Evolutionary conservation across 306 rosid species (phyloP), one percentile per base, ranked within the genome.

Genomic region (Adenanthera pavonina): DNA sequence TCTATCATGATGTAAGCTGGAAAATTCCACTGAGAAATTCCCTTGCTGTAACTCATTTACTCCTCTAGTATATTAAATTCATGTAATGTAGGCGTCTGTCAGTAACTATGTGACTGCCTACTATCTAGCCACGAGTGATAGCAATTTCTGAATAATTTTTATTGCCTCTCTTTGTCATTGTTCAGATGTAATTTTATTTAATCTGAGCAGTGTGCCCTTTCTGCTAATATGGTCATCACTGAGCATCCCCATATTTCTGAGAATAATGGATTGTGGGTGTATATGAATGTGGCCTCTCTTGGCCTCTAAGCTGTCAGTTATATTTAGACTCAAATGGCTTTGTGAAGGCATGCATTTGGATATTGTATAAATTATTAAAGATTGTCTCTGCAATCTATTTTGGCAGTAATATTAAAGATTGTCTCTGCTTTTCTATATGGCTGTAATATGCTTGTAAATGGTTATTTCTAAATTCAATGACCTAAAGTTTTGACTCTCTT

Each of bases 91-190:
- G 47, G 73, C 34, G 51, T 47, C 53, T 54, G 72, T 80, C 41
- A 62, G 54, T 35, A 76, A 46, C 62, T 25, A 70, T 76, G 82
- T 74, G 11, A 53, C 56, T 38, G 44, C 68, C 40, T 80, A 52
- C 69, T 52, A 76, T 41, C 71, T 69, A 20, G 33, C 68, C 19
- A 49, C 52, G 25, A 68, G 30, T 25, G 71, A 75, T n/a, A 33
- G 67, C 78, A 76, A 76, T 70, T 53, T 66, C 38, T 64, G 82
- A 10, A 77, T 81, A 85, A 64, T 3, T 46, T 59, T 51, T 70
- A 80, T 33, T 44, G 51, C 85, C 60, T 72, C 76, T 74, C 11
- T 65, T 30, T 84, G 46, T 72, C 12, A 33, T 54, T 43, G 67
- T 72, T 85, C 61, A 69, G 69, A 54, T 64, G 11, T 53, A 75